Evolutionary conservation across 2,329 filamentous ascomycete genomes (phyloP).

Genomic region (Chrysoporthe cubensis): DNA sequence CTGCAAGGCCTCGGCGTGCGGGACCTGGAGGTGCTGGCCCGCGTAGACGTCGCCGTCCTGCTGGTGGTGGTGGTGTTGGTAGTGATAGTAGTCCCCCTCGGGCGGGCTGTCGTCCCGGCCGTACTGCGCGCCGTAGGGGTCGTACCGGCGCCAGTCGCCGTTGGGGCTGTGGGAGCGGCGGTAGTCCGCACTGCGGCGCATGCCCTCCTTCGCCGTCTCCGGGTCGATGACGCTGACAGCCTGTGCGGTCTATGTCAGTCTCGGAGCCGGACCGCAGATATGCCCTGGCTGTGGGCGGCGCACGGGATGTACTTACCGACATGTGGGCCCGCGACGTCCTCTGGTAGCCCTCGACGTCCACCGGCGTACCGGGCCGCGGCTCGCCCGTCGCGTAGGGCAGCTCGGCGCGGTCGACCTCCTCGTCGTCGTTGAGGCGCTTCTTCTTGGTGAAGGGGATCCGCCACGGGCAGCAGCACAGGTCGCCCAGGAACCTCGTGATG

Average conservation of each 20-base stretch:
- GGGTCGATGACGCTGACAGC: conserved; percentile 13
- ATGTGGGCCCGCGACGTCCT: conserved; percentile 12
- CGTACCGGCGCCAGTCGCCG: not conserved
- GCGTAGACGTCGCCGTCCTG: not conserved
- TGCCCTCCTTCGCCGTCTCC: not conserved
- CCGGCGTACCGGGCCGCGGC: conserved; percentile 9
- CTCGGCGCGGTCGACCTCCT: conserved; percentile 24
- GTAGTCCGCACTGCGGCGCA: conserved; percentile 14
- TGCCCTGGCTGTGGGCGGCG: too few relatives aligned
- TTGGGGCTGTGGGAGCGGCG: not conserved
- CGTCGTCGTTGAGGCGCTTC: conserved; percentile 25
- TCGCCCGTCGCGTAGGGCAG: conserved; percentile 19
- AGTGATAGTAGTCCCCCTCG: not conserved
- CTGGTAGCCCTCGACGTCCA: conserved; percentile 8
- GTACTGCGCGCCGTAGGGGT: not conserved
- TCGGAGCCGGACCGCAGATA: not conserved
- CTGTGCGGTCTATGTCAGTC: conserved; percentile 2
- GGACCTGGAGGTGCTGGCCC: conserved; percentile 2
- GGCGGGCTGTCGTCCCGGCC: not conserved
- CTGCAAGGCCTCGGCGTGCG: not conserved
- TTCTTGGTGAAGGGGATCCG: conserved; percentile 25
- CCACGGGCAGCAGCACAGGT: conserved; percentile 27
- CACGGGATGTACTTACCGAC: conserved; percentile 18
- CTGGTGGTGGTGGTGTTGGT: not conserved
- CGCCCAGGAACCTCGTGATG: conserved; percentile 25